Evolutionary conservation across 2,329 filamentous ascomycete genomes (phyloP).

Genomic region (Alternaria novae-zelandiae): DNA sequence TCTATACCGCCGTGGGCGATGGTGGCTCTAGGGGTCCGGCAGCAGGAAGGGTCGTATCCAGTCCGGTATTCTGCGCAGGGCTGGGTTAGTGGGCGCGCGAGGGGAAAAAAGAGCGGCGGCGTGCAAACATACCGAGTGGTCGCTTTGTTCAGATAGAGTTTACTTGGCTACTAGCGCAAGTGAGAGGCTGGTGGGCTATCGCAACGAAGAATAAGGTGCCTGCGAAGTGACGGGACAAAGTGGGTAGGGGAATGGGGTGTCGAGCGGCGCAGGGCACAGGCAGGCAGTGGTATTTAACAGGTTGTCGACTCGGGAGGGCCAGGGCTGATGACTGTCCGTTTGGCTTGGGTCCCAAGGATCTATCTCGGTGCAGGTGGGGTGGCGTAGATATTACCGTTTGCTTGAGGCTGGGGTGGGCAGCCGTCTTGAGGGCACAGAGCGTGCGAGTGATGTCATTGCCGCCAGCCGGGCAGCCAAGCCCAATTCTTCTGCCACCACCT

Average conservation of each 20-base stretch:
- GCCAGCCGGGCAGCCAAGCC: conserved; percentile 9
- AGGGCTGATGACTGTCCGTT: conserved; percentile 28
- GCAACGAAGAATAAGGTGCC: conserved; percentile 35
- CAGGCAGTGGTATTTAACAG: conserved; percentile 29
- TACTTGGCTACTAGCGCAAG: conserved; percentile 27
- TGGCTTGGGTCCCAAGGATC: conserved; percentile 23
- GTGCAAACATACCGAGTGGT: conserved; percentile 28
- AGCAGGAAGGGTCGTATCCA: conserved; percentile 3
- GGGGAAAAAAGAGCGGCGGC: background rate
- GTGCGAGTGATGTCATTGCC: conserved; percentile 15
- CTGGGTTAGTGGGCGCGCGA: conserved; percentile 21
- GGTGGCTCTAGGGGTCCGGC: conserved; percentile 17
- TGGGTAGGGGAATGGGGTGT: conserved; percentile 22
- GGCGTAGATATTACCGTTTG: conserved; percentile 28
- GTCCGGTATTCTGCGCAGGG: conserved; percentile 20
- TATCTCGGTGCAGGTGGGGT: conserved; percentile 16
- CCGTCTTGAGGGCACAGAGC: conserved; percentile 8
- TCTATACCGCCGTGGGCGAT: conserved; percentile 17
- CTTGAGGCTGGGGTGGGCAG: conserved; percentile 24
- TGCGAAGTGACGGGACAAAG: conserved; percentile 32
- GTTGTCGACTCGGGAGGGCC: conserved; percentile 9
- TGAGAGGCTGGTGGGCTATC: conserved; percentile 16
- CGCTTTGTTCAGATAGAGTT: conserved; percentile 5
- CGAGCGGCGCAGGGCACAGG: conserved; percentile 20
- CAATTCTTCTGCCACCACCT: conserved; percentile 2